Conservation (phyloP, 164 flowering plant genomes). For the Amborella trichopoda region DNA sequence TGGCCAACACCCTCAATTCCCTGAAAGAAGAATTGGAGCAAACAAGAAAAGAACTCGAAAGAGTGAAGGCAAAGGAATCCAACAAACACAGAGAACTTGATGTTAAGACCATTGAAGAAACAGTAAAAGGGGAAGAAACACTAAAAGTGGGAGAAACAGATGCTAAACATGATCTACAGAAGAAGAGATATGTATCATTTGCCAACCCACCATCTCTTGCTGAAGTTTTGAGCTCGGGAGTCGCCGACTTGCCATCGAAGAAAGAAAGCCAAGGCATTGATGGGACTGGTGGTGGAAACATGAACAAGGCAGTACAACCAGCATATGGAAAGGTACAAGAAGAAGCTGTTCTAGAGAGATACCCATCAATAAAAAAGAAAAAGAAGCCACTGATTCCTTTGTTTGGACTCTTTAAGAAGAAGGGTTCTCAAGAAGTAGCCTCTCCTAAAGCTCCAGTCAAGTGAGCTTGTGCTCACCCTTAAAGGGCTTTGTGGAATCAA, state of each 20-base stretch:
- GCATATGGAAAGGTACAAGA: no score
- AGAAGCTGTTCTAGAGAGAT: conserved; percentile 11
- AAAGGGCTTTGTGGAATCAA: no score
- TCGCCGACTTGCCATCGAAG: not conserved
- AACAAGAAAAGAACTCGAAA: conserved; percentile 53
- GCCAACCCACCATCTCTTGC: conserved; percentile 50
- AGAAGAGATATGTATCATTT: conserved; percentile 59
- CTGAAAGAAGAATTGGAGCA: conserved; percentile 56
- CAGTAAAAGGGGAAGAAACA: conserved; percentile 12
- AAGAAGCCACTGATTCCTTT: conserved; percentile 39
- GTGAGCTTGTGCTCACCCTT: no score
- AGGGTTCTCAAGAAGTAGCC: conserved; percentile 17
- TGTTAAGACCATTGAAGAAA: conserved; percentile 23
- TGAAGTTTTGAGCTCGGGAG: conserved; percentile 16
- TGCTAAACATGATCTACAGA: no score
- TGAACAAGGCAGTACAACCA: not conserved
- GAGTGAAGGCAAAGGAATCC: conserved; percentile 22
- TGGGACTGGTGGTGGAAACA: not conserved
- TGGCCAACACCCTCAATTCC: conserved; percentile 45
- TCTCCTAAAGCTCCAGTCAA: conserved; percentile 7
- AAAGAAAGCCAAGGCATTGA: not conserved
- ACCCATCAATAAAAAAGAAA: conserved; percentile 20
- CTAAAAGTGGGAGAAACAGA: not conserved
- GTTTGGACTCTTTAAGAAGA: conserved; percentile 43
- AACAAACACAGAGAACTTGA: no score